Base-by-base conservation (phyloP, 2,329 filamentous ascomycete genomes). In the Fusarium sp. region DNA sequence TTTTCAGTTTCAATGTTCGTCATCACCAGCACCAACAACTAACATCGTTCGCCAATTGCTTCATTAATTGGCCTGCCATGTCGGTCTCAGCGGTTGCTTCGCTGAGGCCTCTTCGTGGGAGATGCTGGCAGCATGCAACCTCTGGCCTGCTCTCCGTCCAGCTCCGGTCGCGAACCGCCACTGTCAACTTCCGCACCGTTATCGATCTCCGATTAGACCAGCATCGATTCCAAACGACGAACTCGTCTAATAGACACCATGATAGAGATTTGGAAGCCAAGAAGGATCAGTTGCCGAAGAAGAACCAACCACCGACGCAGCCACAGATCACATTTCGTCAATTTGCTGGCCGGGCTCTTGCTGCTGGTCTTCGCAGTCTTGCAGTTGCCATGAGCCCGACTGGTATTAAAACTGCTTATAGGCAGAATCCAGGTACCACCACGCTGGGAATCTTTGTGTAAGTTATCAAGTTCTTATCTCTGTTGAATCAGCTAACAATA, bases 311-410 rank as follows among this genome's bases (percentile, higher is more conserved):
- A 9, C 51, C 65, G 16, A 42, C 56, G 13, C 72, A 71, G 28
- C 74, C 64, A 14, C 74, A 65, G 43, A 73, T 80, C 25, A 80
- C 77, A 4, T 80, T 80, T 46, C 74, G 74, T 43, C 71, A 73
- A 52, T 76, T 76, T 31, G 73, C 72, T 6, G 65, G 70, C 14
- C 76, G 77, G 12, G 75, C 77, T 7, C 74, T 81, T 10, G 75
- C 73, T 14, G 77, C 74, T 43, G 77, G 77, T 34, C 64, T 81
- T 45, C 76, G 79, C 28, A 81, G 80, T 58, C 69, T 80, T 14
- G 70, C 66, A 8, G 72, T 77, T 23, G 76, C 78, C 4, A 30
- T 80, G 58, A 81, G 78, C 34, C 79, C 79, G 25, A 77, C 75
- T 37, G 78, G 78, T 18, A 77, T 81, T 19, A 76, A 74, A 37